Conservation (phyloP, 2,329 filamentous ascomycete species). For the Nectriaceae sp. region DNA sequence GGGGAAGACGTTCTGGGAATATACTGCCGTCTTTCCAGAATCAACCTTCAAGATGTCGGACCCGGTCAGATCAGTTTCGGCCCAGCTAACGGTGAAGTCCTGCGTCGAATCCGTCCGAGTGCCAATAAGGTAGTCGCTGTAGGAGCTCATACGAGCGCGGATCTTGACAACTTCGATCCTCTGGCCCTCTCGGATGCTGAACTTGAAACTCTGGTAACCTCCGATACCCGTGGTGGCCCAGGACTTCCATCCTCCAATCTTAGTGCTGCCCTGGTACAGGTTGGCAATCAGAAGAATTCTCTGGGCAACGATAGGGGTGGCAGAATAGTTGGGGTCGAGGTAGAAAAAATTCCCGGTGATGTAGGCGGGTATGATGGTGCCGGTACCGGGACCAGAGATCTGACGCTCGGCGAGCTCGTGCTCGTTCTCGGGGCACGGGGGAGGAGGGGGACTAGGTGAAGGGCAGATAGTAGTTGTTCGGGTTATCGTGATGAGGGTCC, state of each 20-base stretch:
- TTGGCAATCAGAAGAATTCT: neutral
- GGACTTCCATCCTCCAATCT: neutral
- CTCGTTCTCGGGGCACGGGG: neutral
- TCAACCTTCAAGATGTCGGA: neutral
- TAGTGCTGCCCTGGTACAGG: neutral
- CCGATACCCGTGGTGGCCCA: neutral
- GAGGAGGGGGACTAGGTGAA: neutral
- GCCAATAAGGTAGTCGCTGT: neutral
- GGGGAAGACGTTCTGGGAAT: neutral
- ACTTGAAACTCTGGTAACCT: neutral
- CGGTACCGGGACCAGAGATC: too few species aligned
- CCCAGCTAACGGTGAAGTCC: neutral
- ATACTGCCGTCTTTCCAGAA: neutral
- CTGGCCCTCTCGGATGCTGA: neutral
- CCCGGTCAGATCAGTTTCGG: neutral
- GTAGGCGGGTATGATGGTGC: neutral
- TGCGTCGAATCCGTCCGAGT: neutral
- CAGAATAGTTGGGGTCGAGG: neutral
- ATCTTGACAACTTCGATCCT: neutral
- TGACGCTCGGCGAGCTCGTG: neutral
- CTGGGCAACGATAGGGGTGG: neutral
- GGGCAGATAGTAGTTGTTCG: neutral
- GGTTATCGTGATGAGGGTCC: neutral
- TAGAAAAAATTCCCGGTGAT: neutral
- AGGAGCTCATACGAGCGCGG: too few species aligned